Percentiles rank a stretch among this genome's conserved stretches.
phyloP scores from a whole-genome alignment of 2,329 filamentous ascomycete genomes.

The Ceratocystis harringtonii region DNA sequence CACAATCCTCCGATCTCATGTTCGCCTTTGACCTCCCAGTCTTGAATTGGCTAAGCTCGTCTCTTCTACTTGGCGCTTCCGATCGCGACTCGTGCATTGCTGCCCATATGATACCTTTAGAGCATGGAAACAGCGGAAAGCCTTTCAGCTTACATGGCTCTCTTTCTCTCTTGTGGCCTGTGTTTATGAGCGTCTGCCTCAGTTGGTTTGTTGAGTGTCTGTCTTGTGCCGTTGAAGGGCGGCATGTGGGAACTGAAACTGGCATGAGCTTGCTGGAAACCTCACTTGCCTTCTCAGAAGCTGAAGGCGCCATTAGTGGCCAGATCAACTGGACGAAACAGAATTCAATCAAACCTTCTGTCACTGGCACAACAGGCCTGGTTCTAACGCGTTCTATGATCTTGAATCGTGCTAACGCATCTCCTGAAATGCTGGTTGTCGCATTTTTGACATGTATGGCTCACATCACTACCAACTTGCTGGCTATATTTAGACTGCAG shows the following conservation, averaged over 20 bases:
- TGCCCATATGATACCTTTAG: constrained; percentile 47
- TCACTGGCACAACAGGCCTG: constrained; percentile 21
- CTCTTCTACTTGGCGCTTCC: constrained; percentile 55
- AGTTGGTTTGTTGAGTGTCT: constrained; percentile 85
- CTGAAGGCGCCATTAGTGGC: constrained; percentile 71
- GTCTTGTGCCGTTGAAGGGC: constrained; percentile 74
- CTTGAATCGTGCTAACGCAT: constrained; percentile 67
- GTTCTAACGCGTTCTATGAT: constrained; percentile 48
- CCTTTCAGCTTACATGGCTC: constrained; percentile 54
- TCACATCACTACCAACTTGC: constrained; percentile 67
- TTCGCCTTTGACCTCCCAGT: constrained; percentile 55
- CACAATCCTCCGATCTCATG: constrained; percentile 50
- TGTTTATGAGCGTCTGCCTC: constrained; percentile 53
- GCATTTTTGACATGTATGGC: constrained; percentile 80
- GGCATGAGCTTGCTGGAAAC: constrained; percentile 96
- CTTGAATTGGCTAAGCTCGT: constrained; percentile 57
- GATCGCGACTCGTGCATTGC: constrained; percentile 62
- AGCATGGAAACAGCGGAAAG: constrained; percentile 28
- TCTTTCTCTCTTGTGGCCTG: constrained; percentile 58
- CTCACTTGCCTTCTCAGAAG: constrained; percentile 88
- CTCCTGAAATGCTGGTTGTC: constrained; percentile 76
- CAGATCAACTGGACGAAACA: constrained; percentile 54
- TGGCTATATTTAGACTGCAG: constrained; percentile 70
- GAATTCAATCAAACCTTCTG: constrained; percentile 36
- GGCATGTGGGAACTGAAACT: constrained; percentile 65